phyloP scores from a whole-genome alignment of 371 early-diverging fungal genomes.

The Mucor lusitanicus region DNA sequence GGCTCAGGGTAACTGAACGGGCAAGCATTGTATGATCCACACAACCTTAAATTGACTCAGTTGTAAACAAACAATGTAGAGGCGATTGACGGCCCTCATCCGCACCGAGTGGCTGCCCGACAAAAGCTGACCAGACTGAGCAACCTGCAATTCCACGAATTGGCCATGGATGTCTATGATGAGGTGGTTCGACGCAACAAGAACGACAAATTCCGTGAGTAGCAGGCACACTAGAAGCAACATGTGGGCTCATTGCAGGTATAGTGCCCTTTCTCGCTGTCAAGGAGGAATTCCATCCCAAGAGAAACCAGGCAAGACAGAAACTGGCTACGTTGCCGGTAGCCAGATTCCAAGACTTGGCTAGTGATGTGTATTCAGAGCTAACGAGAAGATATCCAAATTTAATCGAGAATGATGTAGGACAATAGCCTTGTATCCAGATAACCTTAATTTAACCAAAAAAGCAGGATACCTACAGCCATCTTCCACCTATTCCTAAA shows the following conservation, averaged over 20 bases:
- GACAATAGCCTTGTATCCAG: not conserved
- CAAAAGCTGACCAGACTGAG: conserved; percentile 85
- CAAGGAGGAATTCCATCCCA: conserved; percentile 84
- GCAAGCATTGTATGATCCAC: not conserved
- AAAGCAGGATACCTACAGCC: conserved; percentile 7
- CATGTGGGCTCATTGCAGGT: no score
- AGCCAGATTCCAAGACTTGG: conserved; percentile 85
- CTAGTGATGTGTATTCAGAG: conserved; percentile 86
- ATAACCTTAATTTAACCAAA: not conserved
- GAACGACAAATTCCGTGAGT: conserved; percentile 40
- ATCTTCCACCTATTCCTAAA: conserved; percentile 47
- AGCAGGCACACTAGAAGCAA: no score
- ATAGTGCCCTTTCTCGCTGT: conserved; percentile 87
- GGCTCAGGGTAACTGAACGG: conserved; percentile 34
- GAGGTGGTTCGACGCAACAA: conserved; percentile 79
- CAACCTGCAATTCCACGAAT: conserved; percentile 87
- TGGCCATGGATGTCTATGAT: conserved; percentile 95
- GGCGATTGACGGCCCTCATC: conserved; percentile 50
- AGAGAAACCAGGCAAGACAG: conserved; percentile 95
- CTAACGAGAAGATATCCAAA: conserved; percentile 69
- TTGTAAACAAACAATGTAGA: conserved; percentile 23
- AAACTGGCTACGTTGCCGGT: conserved; percentile 91
- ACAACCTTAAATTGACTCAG: not conserved
- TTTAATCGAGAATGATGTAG: conserved; percentile 30
- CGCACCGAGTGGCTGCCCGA: conserved; percentile 70